Conservation (phyloP, 371 early-diverging fungal species). For the Mucor mucedo region DNA sequence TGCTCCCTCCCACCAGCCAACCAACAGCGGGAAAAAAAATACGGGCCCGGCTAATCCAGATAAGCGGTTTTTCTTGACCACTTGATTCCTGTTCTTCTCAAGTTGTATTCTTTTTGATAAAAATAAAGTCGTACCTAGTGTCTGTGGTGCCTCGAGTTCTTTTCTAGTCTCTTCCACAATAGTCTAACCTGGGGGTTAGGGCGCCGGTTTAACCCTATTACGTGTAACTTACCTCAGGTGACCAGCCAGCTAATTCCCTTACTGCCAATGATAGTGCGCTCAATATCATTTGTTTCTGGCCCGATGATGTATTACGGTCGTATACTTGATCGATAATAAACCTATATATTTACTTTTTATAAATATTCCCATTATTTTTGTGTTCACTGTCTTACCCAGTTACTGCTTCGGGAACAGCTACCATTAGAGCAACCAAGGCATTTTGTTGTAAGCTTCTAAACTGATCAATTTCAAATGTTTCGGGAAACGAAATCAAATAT, state of each 20-base stretch:
- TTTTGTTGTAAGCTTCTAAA: slow-evolving; percentile 29
- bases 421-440: slow-evolving; percentile 42
- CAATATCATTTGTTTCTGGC: slow-evolving; percentile 36
- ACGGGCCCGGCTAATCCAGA: slow-evolving; percentile 43
- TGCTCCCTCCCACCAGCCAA: slow-evolving; percentile 58
- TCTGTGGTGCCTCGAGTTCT: slow-evolving; percentile 2
- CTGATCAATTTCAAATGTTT: slow-evolving; percentile 38
- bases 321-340: slow-evolving; percentile 47
- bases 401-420: slow-evolving; percentile 37
- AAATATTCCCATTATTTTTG: not conserved
- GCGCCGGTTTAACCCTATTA: slow-evolving; percentile 1
- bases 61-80: slow-evolving; percentile 31
- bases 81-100: slow-evolving; percentile 24
- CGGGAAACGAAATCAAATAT: slow-evolving; percentile 39
- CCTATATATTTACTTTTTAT: slow-evolving; percentile 13
- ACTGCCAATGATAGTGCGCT: slow-evolving; percentile 39
- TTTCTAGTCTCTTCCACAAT: slow-evolving; percentile 1
- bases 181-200: not conserved
- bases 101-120: slow-evolving; percentile 42
- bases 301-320: slow-evolving; percentile 42
- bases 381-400: slow-evolving; percentile 25
- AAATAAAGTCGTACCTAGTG: slow-evolving; percentile 35
- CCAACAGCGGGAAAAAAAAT: slow-evolving; percentile 53
- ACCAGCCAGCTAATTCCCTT: slow-evolving; percentile 48
- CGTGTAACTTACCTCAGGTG: not conserved